A percentile compares a stretch with the other conserved stretches of the same genome.
Evolutionary conservation across 139 green algal genomes (phyloP).

Genomic region (Chlorella sp.): DNA sequence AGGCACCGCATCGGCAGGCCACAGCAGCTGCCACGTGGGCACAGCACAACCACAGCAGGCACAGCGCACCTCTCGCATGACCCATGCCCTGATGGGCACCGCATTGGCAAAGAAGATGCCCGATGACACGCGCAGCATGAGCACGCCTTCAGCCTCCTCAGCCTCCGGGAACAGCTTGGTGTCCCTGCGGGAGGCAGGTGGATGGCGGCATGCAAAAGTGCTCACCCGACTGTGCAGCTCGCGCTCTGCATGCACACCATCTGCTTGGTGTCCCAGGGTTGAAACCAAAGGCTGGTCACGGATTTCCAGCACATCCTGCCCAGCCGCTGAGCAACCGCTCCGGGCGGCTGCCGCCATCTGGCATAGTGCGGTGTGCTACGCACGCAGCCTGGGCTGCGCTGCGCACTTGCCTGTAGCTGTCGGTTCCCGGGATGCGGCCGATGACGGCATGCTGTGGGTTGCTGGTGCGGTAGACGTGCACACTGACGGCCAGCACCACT

Average conservation of each 20-base stretch:
- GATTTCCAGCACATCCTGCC: too few relatives aligned
- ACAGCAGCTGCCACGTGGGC: too few relatives aligned
- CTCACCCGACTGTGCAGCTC: too few relatives aligned
- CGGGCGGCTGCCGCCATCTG: too few relatives aligned
- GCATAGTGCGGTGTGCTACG: too few relatives aligned
- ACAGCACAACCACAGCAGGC: neutral
- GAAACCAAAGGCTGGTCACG: too few relatives aligned
- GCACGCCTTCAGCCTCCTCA: conserved; percentile 55
- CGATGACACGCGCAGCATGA: conserved; percentile 72
- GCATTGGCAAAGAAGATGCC: conserved; percentile 77
- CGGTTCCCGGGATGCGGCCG: neutral
- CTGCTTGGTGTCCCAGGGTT: too few relatives aligned
- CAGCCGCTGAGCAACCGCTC: too few relatives aligned
- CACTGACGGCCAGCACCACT: neutral
- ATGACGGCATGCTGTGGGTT: neutral
- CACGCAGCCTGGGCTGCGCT: too few relatives aligned
- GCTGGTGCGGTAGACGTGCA: neutral
- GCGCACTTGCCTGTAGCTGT: neutral
- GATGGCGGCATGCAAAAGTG: too few relatives aligned
- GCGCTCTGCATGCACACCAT: too few relatives aligned
- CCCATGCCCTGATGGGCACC: conserved; percentile 64
- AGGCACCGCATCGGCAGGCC: too few relatives aligned
- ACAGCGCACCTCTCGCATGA: neutral
- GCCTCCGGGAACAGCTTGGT: conserved; percentile 29
- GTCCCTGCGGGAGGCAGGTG: neutral